Evolutionary conservation across 805 yeast species (phyloP), one percentile per base, ranked within the genome.

Genomic region (Candida silvatica): DNA sequence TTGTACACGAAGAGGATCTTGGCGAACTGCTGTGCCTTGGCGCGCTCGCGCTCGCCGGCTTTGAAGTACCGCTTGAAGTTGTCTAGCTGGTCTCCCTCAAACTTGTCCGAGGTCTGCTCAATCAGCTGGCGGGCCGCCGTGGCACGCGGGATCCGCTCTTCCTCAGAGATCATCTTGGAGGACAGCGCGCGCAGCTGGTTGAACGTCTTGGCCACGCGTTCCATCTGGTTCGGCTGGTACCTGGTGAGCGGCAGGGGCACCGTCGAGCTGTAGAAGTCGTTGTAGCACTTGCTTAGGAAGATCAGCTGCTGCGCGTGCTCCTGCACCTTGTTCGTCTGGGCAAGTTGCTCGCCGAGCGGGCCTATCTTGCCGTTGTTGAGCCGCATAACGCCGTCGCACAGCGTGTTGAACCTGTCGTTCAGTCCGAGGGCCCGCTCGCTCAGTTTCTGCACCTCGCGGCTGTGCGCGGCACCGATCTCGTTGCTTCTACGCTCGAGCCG

Each of bases 1-100:
- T 90, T 88, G 62, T 78, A 90, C 41, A 77, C 83, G 35, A 77
- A 71, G 33, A 88, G 64, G 14, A 87, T 72, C 34, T 74, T 74
- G 0, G 96, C 85, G 18, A 78, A 71, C 37, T 79, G 86, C 47
- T 73, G 77, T 80, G 92, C 77, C 36, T 72, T 73, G 40, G 76
- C 77, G 18, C 71, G 72, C 38, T 75, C 72, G 12, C 12, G 7
- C n/a, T n/a, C n/a, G n/a, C n/a, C n/a, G n/a, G n/a, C n/a, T 9
- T 20, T 15, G 45, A 82, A 83, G n/a, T 86, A 85, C 17, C 69
- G 64, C 46, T 79, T 81, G 46, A 90, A 90, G 37, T 73, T 71
- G 27, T 71, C 73, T 34, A 90, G 61, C 36, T 88, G 61, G 20
- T 73, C 70, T 34, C 69, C 69, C 52, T 90, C 97, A 73, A 90